Evolutionary conservation across 202 grass and related monocot genomes (phyloP).

Genomic region (Eragrostis tef): DNA sequence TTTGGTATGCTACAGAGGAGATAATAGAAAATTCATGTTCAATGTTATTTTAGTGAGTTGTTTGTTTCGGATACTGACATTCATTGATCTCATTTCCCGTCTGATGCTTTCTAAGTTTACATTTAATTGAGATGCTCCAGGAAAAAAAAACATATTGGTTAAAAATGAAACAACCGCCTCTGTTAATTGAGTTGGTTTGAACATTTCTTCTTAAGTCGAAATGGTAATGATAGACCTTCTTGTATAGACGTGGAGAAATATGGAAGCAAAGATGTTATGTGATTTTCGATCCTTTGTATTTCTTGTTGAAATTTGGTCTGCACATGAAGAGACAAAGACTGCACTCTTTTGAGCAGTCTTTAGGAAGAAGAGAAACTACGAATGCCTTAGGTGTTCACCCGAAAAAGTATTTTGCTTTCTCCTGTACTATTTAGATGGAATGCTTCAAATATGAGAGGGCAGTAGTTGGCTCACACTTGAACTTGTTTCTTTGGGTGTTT

Average conservation of each 20-base stretch:
- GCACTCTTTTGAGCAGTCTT: background rate
- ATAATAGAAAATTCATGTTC: background rate
- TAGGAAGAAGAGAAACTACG: background rate
- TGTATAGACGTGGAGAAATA: background rate
- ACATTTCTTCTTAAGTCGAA: background rate
- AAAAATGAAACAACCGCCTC: background rate
- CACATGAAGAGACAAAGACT: background rate
- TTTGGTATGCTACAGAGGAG: constrained; percentile 19
- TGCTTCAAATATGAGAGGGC: background rate
- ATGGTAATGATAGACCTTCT: background rate
- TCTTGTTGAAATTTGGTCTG: background rate
- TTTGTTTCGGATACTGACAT: background rate
- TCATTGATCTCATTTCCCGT: constrained; percentile 7
- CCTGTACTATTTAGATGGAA: background rate
- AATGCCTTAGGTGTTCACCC: background rate
- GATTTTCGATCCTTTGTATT: background rate
- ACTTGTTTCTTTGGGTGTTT: background rate
- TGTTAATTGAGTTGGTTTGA: background rate
- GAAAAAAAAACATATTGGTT: background rate
- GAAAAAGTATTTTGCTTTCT: background rate
- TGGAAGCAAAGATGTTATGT: background rate
- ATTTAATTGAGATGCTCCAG: background rate
- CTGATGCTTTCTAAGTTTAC: background rate
- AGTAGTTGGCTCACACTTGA: background rate
- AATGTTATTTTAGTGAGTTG: constrained; percentile 9